Evolutionary conservation across 2,329 filamentous ascomycete species (phyloP), one percentile per base, ranked within the genome.

Genomic region (Trichoderma asperellum): DNA sequence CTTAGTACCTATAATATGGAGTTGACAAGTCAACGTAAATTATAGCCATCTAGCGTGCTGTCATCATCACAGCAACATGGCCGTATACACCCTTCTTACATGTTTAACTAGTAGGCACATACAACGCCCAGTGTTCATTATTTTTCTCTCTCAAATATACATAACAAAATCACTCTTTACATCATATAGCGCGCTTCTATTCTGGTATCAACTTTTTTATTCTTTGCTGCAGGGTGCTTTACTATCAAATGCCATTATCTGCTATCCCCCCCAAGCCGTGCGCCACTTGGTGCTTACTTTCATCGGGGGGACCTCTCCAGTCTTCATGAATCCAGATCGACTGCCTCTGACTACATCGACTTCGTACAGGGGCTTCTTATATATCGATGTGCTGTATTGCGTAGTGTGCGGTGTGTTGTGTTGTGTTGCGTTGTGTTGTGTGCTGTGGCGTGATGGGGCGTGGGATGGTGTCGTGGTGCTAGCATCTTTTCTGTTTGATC

Each of bases 221-320:
- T 47, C 52, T 62, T 55, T 14, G 49, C 16, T 29, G 56, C 68
- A 62, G 40, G 37, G 66, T 57, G 35, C 58, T 57, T 34, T 59
- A 61, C 56, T 43, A 55, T 53, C 43, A 68, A 60, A 61, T 61
- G 65, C 65, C 49, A 60, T 68, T 68, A 61, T 68, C 37, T 59
- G 57, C 64, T 52, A 56, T 59, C 49, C 60, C 68, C 63, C 47
- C 24, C 21, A 59, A 49, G 52, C 57, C 47, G 61, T 47, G 61
- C 68, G 60, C 68, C 68, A 70, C 68, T 70, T 70, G 68, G 57
- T 68, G 68, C 63, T 59, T 57, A 18, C 40, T 29, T 43, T 49
- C 37, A 49, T 60, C 18, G 11, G 62, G 40, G 53, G 40, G 32
- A n/a, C n/a, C 64, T 70, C 68, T 70, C 63, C 68, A 47, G 57